A percentile compares a stretch with the other conserved stretches of the same genome.
Conservation (phyloP, 192 early-diverging fungal species). For the Coemansia sp. region DNA sequence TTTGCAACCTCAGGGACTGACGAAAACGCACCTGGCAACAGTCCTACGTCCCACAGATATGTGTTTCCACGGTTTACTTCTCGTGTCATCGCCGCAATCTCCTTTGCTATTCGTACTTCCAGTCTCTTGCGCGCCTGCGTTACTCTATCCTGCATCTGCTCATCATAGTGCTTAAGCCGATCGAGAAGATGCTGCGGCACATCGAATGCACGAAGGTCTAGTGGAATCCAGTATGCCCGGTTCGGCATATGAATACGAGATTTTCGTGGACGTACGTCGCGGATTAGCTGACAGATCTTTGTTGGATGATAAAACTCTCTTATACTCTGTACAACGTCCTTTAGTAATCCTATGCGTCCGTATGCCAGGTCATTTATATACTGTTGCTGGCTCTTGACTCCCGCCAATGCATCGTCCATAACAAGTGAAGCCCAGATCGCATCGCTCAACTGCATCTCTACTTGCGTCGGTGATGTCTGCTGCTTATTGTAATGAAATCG, state of each 20-base stretch:
- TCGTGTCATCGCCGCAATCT: constrained; percentile 16
- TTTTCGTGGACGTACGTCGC: constrained; percentile 35
- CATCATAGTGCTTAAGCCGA: constrained; percentile 18
- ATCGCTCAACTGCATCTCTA: constrained; percentile 25
- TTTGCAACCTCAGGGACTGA: constrained; percentile 13
- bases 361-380: constrained; percentile 47
- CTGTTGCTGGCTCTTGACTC: constrained; percentile 9
- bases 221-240: constrained; percentile 41
- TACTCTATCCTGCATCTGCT: not conserved
- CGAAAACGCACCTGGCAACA: constrained; percentile 40
- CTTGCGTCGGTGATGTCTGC: constrained; percentile 28
- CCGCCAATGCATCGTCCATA: constrained; percentile 20
- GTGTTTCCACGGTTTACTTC: constrained; percentile 31
- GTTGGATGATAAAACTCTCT: constrained; percentile 38
- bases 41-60: constrained; percentile 15
- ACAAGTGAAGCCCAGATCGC: constrained; percentile 19
- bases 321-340: constrained; percentile 27
- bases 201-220: constrained; percentile 29
- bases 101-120: constrained; percentile 12
- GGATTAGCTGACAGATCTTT: constrained; percentile 29
- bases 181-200: constrained; percentile 32
- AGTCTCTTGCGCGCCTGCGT: constrained; percentile 3
- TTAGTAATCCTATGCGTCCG: constrained; percentile 41
- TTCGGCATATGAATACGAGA: constrained; percentile 39
- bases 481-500: constrained; percentile 48